A percentile compares a stretch with the other conserved stretches of the same genome.
These are phyloP conservation scores for Orbilia blumenaviensis DNA, from an alignment of 2,329 filamentous ascomycete genomes.

Conservation along the genomic window DNA sequence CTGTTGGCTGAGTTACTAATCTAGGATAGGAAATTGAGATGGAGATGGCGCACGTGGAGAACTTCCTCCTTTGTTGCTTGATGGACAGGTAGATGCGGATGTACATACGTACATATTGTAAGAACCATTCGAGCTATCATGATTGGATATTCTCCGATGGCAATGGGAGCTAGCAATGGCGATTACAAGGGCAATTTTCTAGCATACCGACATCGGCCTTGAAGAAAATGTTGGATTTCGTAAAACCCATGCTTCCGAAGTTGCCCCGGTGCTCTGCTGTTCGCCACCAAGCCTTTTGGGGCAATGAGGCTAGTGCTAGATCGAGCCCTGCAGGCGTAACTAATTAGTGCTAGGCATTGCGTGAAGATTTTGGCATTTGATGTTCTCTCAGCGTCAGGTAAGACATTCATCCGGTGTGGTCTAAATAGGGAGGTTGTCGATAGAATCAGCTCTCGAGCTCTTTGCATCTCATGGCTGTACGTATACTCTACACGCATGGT, in stretches of 20 bases:
- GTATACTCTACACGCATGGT: too few relatives aligned
- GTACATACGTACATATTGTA: too few relatives aligned
- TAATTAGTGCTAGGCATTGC: too few relatives aligned
- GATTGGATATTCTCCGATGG: neutral
- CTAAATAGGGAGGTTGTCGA: too few relatives aligned
- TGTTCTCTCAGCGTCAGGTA: too few relatives aligned
- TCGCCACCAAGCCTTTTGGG: neutral
- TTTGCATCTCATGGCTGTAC: too few relatives aligned
- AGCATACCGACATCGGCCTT: neutral
- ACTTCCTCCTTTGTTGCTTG: neutral
- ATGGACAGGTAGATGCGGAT: neutral
- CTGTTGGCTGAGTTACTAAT: neutral
- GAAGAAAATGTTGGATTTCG: neutral
- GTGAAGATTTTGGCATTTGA: too few relatives aligned
- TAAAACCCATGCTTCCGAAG: neutral
- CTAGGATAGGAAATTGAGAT: neutral
- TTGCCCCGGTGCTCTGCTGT: neutral
- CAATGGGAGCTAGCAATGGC: neutral
- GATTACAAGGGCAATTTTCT: neutral
- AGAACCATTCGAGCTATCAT: neutral
- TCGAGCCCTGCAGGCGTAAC: neutral
- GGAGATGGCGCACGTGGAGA: neutral
- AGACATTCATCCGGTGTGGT: too few relatives aligned
- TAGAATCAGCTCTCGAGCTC: too few relatives aligned
- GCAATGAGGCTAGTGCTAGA: neutral